Base-by-base conservation (phyloP, 371 early-diverging fungal genomes). In the Haplosporangium sp. region DNA sequence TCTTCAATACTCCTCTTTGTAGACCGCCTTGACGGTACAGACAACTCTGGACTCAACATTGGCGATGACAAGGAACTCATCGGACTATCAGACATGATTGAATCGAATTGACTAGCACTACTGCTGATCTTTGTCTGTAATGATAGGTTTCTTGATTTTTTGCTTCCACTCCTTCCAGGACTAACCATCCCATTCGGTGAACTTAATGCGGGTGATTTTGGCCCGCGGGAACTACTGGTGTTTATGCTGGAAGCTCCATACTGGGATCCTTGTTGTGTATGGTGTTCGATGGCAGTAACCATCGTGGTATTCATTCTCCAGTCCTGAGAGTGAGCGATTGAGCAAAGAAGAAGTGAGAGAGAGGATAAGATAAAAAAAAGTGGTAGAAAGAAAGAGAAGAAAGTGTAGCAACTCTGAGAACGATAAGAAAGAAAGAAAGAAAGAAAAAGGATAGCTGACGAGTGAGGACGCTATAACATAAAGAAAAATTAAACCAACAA, bases 281-380 rank as follows among this genome's bases (percentile, higher is more conserved):
- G 77, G 63, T 69, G 77, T 65, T 77, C 77, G 62, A 77, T 77
- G 65, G 77, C 77, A 34, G 77, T 72, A 66, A 77, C 77, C 77
- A 77, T 77, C 69, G 73, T 77, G 67, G 76, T 67, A 72, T 77
- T 77, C 77, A 77, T 77, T 58, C 72, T 77, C 71, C 65, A 57
- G 64, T 67, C 77, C 68, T 65, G 42, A 63, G 44, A 61, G 20
- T 27, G 27, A 27, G 27, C 27, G 27, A 27, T 27, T 27, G 27
- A 27, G 27, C 27, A 27, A 27, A 1, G 27, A 27, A 27, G 27
- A 27, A 1, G 27, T 1, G 27, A 27, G 27, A 27, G 27, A 27
- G 27, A 13, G 13, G 47, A 47, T 4, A 20, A 53, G 20, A 53
- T 5, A 53, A 53, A 5, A 20, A 20, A 10, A 10, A 53, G 10